Base-by-base conservation (phyloP, 306 rosid species). In the Macrotyloma uniflorum region DNA sequence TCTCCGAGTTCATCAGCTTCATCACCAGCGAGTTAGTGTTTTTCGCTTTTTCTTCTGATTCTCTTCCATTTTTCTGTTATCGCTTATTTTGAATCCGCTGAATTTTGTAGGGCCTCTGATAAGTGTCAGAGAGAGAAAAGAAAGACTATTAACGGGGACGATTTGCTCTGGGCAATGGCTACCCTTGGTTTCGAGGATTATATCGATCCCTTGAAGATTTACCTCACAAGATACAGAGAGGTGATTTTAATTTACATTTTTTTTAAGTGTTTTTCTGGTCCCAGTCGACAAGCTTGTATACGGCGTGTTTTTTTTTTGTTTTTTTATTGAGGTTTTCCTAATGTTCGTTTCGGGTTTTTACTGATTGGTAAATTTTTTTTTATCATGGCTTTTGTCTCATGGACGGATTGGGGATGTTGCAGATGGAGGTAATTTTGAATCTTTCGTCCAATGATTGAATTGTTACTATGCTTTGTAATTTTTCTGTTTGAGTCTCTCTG, bases 121-220 rank as follows among this genome's bases (percentile, higher is more conserved):
- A 96, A 93, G 87, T 96, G 99, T 78, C 99, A 88, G 91, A 91
- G 97, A 75, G 99, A 96, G 84, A 96, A 96, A 88, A 86, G 99
- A 79, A 95, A 93, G 90, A 95, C 99, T 1, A 88, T 95, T 80
- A 93, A 93, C 50, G 99, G 99, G 2, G 98, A 95, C 26, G 99
- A 95, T 83, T 91, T 95, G 87, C 97, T 95, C 71, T 95, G 99
- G 99, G 97, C 99, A 2, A 93, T 95, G 98, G 97, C 97, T 0
- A 95, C 98, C 61, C 70, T 95, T 24, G 98, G 97, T 49, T 95
- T 95, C 72, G 99, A 93, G 74, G 99, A 95, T 76, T 95, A 95
- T 43, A 93, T 95, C 7, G 98, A 95, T 73, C 97, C 99, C 5
- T 91, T 95, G 15, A 95, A 92, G 77, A 85, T 87, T 86, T 95